These are phyloP conservation scores for Fomes fomentarius DNA, from an alignment of 1,284 basidiomycete genomes.

Conservation along the genomic window DNA sequence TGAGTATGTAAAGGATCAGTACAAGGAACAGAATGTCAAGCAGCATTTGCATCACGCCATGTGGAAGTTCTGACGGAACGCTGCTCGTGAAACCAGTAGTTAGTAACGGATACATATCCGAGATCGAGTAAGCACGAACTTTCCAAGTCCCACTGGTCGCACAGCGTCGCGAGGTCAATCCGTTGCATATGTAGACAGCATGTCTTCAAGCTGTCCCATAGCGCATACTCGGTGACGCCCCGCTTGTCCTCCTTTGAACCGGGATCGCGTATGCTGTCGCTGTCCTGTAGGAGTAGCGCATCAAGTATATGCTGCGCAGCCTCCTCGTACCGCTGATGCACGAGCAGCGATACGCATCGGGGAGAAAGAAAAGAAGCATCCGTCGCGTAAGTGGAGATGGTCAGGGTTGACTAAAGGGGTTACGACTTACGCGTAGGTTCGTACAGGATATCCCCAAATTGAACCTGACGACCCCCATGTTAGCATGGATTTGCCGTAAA, in stretches of 20 bases:
- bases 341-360: not conserved
- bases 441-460: conserved; percentile 92
- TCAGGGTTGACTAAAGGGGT: not conserved
- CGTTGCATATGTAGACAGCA: conserved; percentile 79
- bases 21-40: not conserved
- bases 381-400: not conserved
- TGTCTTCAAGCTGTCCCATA: conserved; percentile 88
- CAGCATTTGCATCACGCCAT: conserved; percentile 14
- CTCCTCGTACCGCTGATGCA: conserved; percentile 71
- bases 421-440: conserved; percentile 72
- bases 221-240: conserved; percentile 73
- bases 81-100: conserved; percentile 8
- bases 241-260: conserved; percentile 52
- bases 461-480: conserved; percentile 52
- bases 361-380: not conserved
- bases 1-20: not conserved
- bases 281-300: conserved; percentile 85
- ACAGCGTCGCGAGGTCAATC: conserved; percentile 72
- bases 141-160: conserved; percentile 72
- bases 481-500: conserved; percentile 1
- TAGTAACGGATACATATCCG: too few relatives aligned
- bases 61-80: conserved; percentile 31
- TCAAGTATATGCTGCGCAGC: conserved; percentile 86
- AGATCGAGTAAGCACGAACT: conserved; percentile 49
- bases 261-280: conserved; percentile 63